Base-by-base conservation (phyloP, 1,284 basidiomycete genomes). In the Cryptococcus hybrid region DNA sequence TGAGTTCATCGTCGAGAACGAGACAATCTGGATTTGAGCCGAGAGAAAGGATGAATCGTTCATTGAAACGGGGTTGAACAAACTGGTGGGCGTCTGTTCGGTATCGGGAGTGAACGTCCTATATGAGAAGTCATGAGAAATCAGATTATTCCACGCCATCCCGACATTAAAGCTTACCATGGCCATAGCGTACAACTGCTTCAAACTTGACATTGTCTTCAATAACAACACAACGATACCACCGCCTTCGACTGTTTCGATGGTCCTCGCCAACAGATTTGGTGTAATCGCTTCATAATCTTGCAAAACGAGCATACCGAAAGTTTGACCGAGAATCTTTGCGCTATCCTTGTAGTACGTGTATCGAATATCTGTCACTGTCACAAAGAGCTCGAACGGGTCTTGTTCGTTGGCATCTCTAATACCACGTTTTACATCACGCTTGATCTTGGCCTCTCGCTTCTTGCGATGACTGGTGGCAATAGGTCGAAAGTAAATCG, bases 281-380 rank as follows among this genome's bases (percentile, higher is more conserved):
- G 96, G 96, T 1, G 96, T 99, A 64, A 99, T 86, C 3, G 96
- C 95, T 75, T 99, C 96, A 68, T 99, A 99, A 74, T 99, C 96
- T 79, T 99, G 96, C 56, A 99, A 81, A 7, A 99, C 86, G 62
- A 92, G 88, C 93, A 99, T 99, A 47, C 95, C 95, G 77, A 90
- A 98, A 0, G 96, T 99, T 74, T 97, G 91, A 69, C 96, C 96
- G 37, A 99, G 86, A 62, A 96, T 92, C 78, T 95, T 95, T 58
- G 94, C 86, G 0, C 92, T 92, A 71, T 97, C 93, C 75, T 95
- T 96, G 82, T 96, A 90, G 79, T 89, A 88, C 48, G 89, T 91
- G 82, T 99, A 99, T 61, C 95, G 88, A 59, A 99, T 98, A 75
- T 99, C 95, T 7, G 96, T 99, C n/a, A 98, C 92, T 3, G 91